Percentiles rank a stretch among this genome's conserved stretches.
Conservation (phyloP, 192 early-diverging fungal genomes). For the Pilaira anomala region DNA sequence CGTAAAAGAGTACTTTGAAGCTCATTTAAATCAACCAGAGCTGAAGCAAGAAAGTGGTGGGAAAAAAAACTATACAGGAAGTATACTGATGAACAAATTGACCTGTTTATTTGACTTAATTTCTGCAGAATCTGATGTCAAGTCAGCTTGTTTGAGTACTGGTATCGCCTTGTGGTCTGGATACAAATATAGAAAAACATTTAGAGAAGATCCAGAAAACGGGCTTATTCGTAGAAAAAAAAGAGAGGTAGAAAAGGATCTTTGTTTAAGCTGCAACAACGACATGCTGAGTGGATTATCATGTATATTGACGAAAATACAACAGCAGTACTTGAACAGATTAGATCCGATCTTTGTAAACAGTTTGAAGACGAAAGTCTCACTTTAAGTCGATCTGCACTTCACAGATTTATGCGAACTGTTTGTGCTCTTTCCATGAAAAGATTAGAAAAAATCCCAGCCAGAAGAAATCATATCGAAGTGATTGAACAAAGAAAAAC, state of each 20-base stretch:
- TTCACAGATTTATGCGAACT: slow-evolving; percentile 6
- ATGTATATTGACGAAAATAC: background rate
- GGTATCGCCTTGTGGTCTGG: too few species aligned
- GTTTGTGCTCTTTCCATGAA: slow-evolving; percentile 2
- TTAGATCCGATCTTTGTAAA: background rate
- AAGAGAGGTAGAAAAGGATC: background rate
- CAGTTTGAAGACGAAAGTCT: background rate
- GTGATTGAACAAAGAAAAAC: background rate
- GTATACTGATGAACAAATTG: too few species aligned
- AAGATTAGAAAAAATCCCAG: background rate
- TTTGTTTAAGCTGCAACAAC: too few species aligned
- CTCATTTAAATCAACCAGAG: too few species aligned
- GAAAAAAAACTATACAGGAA: too few species aligned
- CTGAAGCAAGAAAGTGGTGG: too few species aligned
- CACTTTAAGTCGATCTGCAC: background rate
- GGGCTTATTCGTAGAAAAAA: background rate
- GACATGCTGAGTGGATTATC: background rate
- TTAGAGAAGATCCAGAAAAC: too few species aligned
- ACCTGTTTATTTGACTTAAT: too few species aligned
- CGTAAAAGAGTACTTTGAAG: too few species aligned
- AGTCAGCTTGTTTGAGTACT: too few species aligned
- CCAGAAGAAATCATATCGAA: background rate
- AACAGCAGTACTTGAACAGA: slow-evolving; percentile 3
- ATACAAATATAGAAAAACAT: too few species aligned
- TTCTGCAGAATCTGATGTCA: too few species aligned